These are phyloP conservation scores for Suhomyces faveliae DNA, from an alignment of 805 yeast genomes.

Conservation along the genomic window DNA sequence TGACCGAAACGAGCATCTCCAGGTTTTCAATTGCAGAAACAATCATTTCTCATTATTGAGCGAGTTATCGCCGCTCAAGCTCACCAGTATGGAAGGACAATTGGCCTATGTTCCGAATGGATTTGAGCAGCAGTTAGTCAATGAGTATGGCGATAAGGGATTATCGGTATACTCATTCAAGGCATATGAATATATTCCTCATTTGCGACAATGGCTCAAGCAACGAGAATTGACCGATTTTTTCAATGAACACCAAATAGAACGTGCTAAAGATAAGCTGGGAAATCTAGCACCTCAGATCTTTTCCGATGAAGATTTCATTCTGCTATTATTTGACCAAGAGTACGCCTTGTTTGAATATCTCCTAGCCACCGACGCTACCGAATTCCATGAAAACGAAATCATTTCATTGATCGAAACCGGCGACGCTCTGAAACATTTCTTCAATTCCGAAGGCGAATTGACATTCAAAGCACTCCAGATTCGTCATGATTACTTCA, in stretches of 20 bases:
- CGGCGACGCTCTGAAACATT: slow-evolving; percentile 9
- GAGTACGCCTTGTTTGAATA: slow-evolving; percentile 31
- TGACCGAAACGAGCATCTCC: slow-evolving; percentile 25
- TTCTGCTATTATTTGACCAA: slow-evolving; percentile 23
- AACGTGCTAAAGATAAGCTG: neutral
- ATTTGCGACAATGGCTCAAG: slow-evolving; percentile 55
- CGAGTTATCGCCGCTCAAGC: slow-evolving; percentile 33
- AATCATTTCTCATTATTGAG: slow-evolving; percentile 30
- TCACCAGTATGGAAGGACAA: slow-evolving; percentile 35
- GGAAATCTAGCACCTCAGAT: slow-evolving; percentile 4
- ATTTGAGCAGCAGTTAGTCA: slow-evolving; percentile 25
- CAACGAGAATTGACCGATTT: slow-evolving; percentile 10
- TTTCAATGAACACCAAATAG: slow-evolving; percentile 8
- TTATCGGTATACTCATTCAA: slow-evolving; percentile 25
- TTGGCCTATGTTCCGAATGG: slow-evolving; percentile 33
- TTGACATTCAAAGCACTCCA: slow-evolving; percentile 4
- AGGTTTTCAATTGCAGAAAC: slow-evolving; percentile 40
- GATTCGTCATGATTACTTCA: slow-evolving; percentile 15
- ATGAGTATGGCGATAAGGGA: slow-evolving; percentile 26
- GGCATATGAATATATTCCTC: slow-evolving; percentile 47
- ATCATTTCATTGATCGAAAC: slow-evolving; percentile 11
- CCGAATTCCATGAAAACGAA: slow-evolving; percentile 34
- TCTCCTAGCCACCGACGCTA: slow-evolving; percentile 25
- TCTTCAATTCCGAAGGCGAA: slow-evolving; percentile 6
- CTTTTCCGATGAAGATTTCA: slow-evolving; percentile 22